These are phyloP conservation scores for Lasiodiplodia theobromae DNA, from an alignment of 2,329 filamentous ascomycete species.

Conservation along the genomic window DNA sequence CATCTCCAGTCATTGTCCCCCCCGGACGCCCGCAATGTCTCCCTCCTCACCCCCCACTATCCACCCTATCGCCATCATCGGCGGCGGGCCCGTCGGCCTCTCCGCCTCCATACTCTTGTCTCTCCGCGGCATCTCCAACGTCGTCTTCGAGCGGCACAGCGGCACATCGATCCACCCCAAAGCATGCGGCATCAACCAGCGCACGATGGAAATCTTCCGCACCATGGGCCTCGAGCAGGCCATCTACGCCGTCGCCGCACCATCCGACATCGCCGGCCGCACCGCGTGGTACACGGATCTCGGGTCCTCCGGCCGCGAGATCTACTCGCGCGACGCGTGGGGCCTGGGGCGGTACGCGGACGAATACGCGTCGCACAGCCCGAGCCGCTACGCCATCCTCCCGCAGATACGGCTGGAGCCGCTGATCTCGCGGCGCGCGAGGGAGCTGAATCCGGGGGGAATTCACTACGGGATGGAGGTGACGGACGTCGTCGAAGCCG, in stretches of 20 bases:
- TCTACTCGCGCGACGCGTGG: slow-evolving; percentile 31
- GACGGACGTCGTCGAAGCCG: slow-evolving; percentile 33
- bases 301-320: slow-evolving; percentile 37
- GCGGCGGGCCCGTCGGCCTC: slow-evolving; percentile 36
- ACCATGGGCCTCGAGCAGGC: slow-evolving; percentile 43
- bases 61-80: slow-evolving; percentile 37
- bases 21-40: neutral
- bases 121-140: slow-evolving; percentile 37
- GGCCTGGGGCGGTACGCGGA: slow-evolving; percentile 13
- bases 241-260: slow-evolving; percentile 34
- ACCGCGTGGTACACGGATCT: slow-evolving; percentile 43
- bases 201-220: slow-evolving; percentile 41
- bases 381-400: slow-evolving; percentile 40
- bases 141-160: slow-evolving; percentile 43
- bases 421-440: slow-evolving; percentile 37
- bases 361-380: slow-evolving; percentile 33
- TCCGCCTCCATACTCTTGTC: slow-evolving; percentile 43
- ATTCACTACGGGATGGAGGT: slow-evolving; percentile 42
- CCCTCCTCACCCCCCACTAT: neutral
- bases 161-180: slow-evolving; percentile 45
- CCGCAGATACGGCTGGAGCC: slow-evolving; percentile 49
- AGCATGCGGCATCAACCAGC: slow-evolving; percentile 43
- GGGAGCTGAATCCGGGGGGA: slow-evolving; percentile 40
- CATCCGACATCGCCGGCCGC: slow-evolving; percentile 33
- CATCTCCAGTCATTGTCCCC: neutral